Evolutionary conservation across 2,329 filamentous ascomycete species (phyloP).

Genomic region (Fusarium clavum): DNA sequence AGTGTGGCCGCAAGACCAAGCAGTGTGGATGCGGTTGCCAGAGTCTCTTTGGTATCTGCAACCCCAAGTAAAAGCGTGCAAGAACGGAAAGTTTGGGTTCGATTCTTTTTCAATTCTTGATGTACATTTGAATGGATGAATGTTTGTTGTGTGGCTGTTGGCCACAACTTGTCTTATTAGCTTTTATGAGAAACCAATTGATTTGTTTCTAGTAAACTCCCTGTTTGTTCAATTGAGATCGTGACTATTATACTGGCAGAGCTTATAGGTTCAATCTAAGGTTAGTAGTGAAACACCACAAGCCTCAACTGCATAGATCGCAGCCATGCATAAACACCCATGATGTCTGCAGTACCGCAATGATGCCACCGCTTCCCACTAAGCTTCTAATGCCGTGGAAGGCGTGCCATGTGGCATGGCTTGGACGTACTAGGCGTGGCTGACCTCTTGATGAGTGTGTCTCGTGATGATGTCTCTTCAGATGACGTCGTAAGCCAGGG

Average conservation of each 20-base stretch:
- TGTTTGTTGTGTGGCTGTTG: constrained; percentile 24
- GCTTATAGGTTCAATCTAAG: not conserved
- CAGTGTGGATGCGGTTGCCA: constrained; percentile 55
- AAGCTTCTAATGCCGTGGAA: not conserved
- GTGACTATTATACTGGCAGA: not conserved
- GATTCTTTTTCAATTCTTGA: constrained; percentile 42
- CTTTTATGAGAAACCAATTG: constrained; percentile 25
- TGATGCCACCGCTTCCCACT: not conserved
- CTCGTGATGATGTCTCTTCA: constrained; percentile 26
- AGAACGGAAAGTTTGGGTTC: not conserved
- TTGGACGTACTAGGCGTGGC: constrained; percentile 21
- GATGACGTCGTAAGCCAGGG: constrained; percentile 34
- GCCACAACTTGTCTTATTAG: constrained; percentile 10
- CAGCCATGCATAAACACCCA: not conserved
- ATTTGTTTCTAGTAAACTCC: not conserved
- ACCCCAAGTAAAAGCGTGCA: constrained; percentile 16
- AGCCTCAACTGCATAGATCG: not conserved
- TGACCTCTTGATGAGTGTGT: constrained; percentile 15
- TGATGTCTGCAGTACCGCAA: not conserved
- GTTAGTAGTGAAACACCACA: not conserved
- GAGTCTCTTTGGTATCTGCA: constrained; percentile 51
- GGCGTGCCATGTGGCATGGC: constrained; percentile 25
- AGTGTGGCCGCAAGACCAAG: constrained; percentile 53
- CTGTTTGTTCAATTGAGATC: not conserved
- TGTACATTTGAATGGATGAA: constrained; percentile 39